A percentile compares a stretch with the other conserved stretches of the same genome.
phyloP scores from a whole-genome alignment of 2,329 filamentous ascomycete species.

The Aphanocladium album region DNA sequence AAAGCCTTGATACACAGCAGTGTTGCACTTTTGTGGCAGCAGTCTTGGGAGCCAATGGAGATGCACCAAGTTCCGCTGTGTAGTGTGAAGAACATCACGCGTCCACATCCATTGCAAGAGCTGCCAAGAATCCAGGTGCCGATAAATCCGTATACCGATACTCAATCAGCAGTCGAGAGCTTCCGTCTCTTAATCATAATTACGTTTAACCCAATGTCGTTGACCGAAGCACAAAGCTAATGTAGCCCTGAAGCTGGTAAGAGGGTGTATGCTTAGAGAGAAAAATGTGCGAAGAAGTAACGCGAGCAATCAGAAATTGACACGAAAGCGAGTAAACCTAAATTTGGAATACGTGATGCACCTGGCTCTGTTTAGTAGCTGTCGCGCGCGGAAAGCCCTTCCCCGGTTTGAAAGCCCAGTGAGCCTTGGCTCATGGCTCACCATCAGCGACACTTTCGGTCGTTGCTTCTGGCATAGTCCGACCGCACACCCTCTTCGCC shows the following conservation, averaged over 20 bases:
- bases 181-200: not conserved
- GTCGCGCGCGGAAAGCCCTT: not conserved
- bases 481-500: not conserved
- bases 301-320: not conserved
- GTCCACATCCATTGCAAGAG: not conserved
- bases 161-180: not conserved
- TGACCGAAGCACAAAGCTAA: slow-evolving; percentile 4
- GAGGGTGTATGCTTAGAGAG: not conserved
- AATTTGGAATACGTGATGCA: not conserved
- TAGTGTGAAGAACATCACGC: not conserved
- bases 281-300: not conserved
- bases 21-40: not conserved
- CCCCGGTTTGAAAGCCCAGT: not conserved
- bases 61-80: not conserved
- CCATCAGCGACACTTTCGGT: not conserved
- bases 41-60: too few relatives aligned
- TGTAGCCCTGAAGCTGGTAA: not conserved
- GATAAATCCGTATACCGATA: not conserved
- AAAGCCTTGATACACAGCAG: not conserved
- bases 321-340: not conserved
- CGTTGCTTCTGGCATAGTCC: slow-evolving; percentile 1
- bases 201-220: not conserved
- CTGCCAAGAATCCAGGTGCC: not conserved
- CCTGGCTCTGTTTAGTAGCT: not conserved
- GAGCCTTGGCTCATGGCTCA: not conserved